Percentiles rank a stretch among this genome's conserved stretches.
These are phyloP conservation scores for Tanacetum coccineum DNA, from an alignment of 129 eudicot genomes.

Conservation along the genomic window DNA sequence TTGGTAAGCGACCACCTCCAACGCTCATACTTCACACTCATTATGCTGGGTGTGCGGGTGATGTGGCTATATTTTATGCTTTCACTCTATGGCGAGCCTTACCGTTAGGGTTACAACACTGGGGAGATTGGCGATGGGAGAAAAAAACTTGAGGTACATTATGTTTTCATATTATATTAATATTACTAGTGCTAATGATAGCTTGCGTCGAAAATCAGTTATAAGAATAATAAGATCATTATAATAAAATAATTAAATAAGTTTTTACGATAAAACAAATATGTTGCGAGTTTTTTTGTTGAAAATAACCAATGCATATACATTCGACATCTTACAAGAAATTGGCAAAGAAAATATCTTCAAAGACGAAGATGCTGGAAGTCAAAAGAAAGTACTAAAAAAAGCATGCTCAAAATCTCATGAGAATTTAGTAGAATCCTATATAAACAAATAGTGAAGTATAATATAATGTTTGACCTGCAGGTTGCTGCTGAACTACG, in stretches of 20 bases:
- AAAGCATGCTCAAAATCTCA: not conserved
- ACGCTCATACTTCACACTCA: slow-evolving; percentile 81
- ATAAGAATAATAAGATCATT: too few species aligned
- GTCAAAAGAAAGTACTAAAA: too few species aligned
- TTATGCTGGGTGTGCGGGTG: slow-evolving; percentile 93
- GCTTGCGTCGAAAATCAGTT: too few species aligned
- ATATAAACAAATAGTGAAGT: not conserved
- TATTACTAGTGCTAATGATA: too few species aligned
- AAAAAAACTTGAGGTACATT: slow-evolving; percentile 73
- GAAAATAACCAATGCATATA: too few species aligned
- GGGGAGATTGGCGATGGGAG: slow-evolving; percentile 94
- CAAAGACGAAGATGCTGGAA: too few species aligned
- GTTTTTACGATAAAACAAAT: too few species aligned
- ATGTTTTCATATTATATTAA: not conserved
- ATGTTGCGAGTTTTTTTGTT: too few species aligned
- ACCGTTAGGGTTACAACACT: slow-evolving; percentile 92
- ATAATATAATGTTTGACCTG: not conserved
- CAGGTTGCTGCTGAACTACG: slow-evolving; percentile 80
- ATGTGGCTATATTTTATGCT: slow-evolving; percentile 86
- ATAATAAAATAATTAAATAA: too few species aligned
- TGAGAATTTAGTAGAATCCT: not conserved
- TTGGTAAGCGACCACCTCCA: slow-evolving; percentile 87
- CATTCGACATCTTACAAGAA: too few species aligned
- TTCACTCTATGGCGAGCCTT: slow-evolving; percentile 89
- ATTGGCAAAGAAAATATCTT: too few species aligned